Percentiles rank a stretch among this genome's conserved stretches.
phyloP scores from a whole-genome alignment of 1,284 basidiomycete species.

The Cutaneotrichosporon sp. region DNA sequence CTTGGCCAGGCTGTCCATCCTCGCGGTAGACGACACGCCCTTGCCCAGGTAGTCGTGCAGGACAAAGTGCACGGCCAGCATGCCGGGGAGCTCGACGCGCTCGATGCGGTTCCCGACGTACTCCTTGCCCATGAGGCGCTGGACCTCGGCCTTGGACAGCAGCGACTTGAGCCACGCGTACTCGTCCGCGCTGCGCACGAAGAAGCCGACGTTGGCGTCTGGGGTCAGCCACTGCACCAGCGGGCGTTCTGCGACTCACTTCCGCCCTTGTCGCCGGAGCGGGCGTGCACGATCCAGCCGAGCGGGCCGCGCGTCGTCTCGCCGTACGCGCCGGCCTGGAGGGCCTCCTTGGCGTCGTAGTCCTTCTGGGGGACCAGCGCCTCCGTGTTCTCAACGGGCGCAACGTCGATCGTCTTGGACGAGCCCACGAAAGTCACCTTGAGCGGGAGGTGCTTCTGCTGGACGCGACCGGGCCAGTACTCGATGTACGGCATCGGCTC shows the following conservation, averaged over 20 bases:
- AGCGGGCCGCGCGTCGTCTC: conserved; percentile 27
- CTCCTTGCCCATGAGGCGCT: conserved; percentile 28
- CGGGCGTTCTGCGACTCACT: no score
- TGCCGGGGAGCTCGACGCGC: conserved; percentile 34
- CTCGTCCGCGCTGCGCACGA: conserved; percentile 31
- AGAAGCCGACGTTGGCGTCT: conserved; percentile 36
- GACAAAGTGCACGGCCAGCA: conserved; percentile 41
- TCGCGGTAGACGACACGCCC: conserved; percentile 17
- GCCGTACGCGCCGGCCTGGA: conserved; percentile 15
- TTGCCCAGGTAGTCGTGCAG: conserved; percentile 45
- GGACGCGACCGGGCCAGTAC: conserved; percentile 27
- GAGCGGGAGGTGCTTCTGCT: conserved; percentile 16
- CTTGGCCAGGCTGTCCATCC: conserved; percentile 24
- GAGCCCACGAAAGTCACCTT: conserved; percentile 20
- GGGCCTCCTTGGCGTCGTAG: conserved; percentile 17
- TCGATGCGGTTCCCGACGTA: conserved; percentile 29
- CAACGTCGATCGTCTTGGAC: conserved; percentile 6
- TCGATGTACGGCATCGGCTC: conserved; percentile 23
- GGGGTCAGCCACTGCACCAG: background rate
- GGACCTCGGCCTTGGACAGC: conserved; percentile 22
- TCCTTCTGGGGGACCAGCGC: conserved; percentile 10
- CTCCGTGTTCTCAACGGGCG: conserved; percentile 2
- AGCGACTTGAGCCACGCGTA: conserved; percentile 30
- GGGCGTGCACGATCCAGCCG: conserved; percentile 33
- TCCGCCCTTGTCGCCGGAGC: conserved; percentile 37